Base-by-base conservation (phyloP, 768 basidiomycete genomes). In the Tulasnella sp. region DNA sequence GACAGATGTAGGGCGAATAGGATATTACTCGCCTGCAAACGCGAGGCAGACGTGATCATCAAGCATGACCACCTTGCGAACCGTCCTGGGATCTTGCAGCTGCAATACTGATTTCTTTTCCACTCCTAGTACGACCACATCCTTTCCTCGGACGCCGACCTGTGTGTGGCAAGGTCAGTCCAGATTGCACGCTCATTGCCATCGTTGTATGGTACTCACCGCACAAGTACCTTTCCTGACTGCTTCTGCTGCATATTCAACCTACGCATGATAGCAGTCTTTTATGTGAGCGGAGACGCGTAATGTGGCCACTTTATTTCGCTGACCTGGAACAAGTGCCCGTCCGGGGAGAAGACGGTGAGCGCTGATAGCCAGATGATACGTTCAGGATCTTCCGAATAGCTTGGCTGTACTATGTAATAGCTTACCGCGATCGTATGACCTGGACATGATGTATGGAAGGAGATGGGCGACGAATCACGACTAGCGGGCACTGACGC, bases 1-100 rank as follows among this genome's bases (percentile, higher is more conserved):
- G n/a, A n/a, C n/a, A n/a, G n/a, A n/a, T n/a, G n/a, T n/a, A n/a
- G n/a, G n/a, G n/a, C n/a, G n/a, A n/a, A n/a, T n/a, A n/a, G n/a
- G n/a, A n/a, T n/a, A n/a, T n/a, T n/a, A n/a, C n/a, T n/a, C n/a
- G 96, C 95, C 96, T 62, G 96, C 93, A 75, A 99, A 99, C 17
- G 94, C 96, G 59, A 98, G 78, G 69, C 93, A 97, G 60, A 99
- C 74, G 69, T 99, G 96, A 69, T 99, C 96, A 70, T 99, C 96
- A 53, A 99, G 75, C 92, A 97, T 93, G 60, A 89, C 96, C 7
- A 98, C 94, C 72, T 99, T 99, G 56, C 96, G 79, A 15, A 98
- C 94, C 1, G 96, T 99, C 55, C 96, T 80, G 5, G 96, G 93
- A 73, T 99, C 96, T 77, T 99, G 96, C 17, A 99, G 80, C 73